A percentile compares a stretch with the other conserved stretches of the same genome.
These are phyloP conservation scores for Vigna trinervia DNA, from an alignment of 306 rosid genomes.

Conservation along the genomic window DNA sequence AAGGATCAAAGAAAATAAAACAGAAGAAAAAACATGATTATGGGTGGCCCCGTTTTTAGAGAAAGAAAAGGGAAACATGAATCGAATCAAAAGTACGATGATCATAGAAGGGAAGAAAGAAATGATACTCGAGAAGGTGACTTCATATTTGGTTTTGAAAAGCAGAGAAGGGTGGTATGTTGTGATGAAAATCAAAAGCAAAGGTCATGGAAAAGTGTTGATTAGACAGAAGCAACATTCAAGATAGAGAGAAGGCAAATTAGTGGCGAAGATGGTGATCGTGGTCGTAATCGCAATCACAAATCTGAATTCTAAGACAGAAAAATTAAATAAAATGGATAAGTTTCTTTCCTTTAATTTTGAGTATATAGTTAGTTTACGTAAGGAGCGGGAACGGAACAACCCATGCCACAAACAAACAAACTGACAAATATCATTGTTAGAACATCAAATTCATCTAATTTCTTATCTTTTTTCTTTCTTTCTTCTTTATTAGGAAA, in stretches of 20 bases:
- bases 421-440: not conserved
- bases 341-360: slow-evolving; percentile 12
- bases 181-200: slow-evolving; percentile 15
- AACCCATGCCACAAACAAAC: slow-evolving; percentile 31
- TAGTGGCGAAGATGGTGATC: not conserved
- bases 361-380: slow-evolving; percentile 28
- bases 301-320: not conserved
- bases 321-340: not conserved
- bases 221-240: not conserved
- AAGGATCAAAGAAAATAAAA: not conserved
- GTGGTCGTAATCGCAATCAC: not conserved
- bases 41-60: not conserved
- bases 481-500: not conserved
- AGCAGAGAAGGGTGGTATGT: not conserved
- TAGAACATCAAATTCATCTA: not conserved
- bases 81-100: not conserved
- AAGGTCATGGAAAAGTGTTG: slow-evolving; percentile 4
- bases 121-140: slow-evolving; percentile 32
- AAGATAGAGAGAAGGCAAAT: not conserved
- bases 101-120: not conserved
- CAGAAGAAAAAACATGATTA: not conserved
- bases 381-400: slow-evolving; percentile 45
- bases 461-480: not conserved
- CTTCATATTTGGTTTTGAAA: slow-evolving; percentile 28
- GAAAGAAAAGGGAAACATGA: not conserved